These are phyloP conservation scores for Rhodosporidiobolus sp. DNA, from an alignment of 768 basidiomycete species.

Conservation along the genomic window DNA sequence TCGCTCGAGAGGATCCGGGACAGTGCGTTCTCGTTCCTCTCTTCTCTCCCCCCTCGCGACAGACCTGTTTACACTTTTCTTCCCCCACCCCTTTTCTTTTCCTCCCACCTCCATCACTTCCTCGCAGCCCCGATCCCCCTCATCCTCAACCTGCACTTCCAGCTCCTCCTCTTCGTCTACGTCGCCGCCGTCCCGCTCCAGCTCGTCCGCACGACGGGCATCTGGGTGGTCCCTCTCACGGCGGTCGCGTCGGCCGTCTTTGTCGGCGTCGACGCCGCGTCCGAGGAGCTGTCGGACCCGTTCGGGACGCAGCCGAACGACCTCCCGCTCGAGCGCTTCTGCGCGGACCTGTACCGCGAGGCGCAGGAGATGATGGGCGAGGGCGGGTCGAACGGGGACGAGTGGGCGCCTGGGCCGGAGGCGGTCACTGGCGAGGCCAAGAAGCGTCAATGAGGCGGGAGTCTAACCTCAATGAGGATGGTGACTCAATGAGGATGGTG, in stretches of 20 bases:
- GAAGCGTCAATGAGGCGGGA: background rate
- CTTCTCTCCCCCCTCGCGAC: too few relatives aligned
- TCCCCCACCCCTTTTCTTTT: too few relatives aligned
- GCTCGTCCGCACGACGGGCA: conserved; percentile 26
- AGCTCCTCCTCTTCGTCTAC: conserved; percentile 38
- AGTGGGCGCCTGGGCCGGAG: conserved; percentile 1
- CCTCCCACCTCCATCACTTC: background rate
- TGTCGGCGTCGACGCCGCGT: conserved; percentile 29
- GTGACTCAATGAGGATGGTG: too few relatives aligned
- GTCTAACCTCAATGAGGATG: background rate
- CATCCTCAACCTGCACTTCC: conserved; percentile 37
- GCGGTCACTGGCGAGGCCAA: too few relatives aligned
- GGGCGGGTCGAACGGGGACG: conserved; percentile 15
- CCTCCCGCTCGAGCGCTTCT: conserved; percentile 32
- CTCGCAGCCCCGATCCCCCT: conserved; percentile 35
- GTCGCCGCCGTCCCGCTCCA: conserved; percentile 36
- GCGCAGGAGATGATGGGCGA: conserved; percentile 34
- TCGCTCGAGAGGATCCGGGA: conserved; percentile 37
- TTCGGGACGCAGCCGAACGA: conserved; percentile 36
- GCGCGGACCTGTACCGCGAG: conserved; percentile 30
- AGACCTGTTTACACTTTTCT: too few relatives aligned
- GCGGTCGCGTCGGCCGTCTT: conserved; percentile 25
- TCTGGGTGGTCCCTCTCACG: conserved; percentile 27
- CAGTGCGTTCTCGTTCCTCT: conserved; percentile 5
- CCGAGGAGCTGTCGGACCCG: conserved; percentile 34